Conservation (phyloP, 2,329 filamentous ascomycete genomes). For the Ophiostoma fasciatum region DNA sequence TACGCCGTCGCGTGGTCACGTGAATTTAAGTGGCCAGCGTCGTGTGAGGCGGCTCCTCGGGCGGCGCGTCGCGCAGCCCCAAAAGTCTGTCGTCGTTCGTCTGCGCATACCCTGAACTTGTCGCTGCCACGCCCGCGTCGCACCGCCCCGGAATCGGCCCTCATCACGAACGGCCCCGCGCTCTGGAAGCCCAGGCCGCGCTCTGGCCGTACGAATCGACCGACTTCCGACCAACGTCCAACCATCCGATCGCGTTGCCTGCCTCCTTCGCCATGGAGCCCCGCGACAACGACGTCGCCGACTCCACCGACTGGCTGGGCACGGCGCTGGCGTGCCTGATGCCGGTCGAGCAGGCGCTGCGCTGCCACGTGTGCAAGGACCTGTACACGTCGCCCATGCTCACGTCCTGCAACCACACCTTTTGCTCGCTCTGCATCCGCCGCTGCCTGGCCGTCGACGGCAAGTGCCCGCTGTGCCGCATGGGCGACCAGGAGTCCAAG, state of each 20-base stretch:
- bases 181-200: too few species aligned
- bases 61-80: too few species aligned
- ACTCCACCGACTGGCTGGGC: constrained; percentile 73
- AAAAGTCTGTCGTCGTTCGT: too few species aligned
- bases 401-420: constrained; percentile 88
- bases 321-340: constrained; percentile 54
- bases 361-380: constrained; percentile 97
- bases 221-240: too few species aligned
- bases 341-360: constrained; percentile 66
- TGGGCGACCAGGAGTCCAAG: constrained; percentile 67
- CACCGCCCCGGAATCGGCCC: too few species aligned
- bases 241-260: too few species aligned
- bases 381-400: constrained; percentile 92
- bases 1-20: constrained; percentile 10
- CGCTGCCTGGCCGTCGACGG: constrained; percentile 69
- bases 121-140: too few species aligned
- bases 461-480: constrained; percentile 74
- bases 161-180: too few species aligned
- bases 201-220: too few species aligned
- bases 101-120: too few species aligned
- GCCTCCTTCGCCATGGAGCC: constrained; percentile 8
- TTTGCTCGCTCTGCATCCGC: constrained; percentile 91
- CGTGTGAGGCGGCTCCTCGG: too few species aligned
- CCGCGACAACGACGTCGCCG: constrained; percentile 35
- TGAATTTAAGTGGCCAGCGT: constrained; percentile 5